Base-by-base conservation (phyloP, 768 basidiomycete genomes). In the Boletus insuetus region DNA sequence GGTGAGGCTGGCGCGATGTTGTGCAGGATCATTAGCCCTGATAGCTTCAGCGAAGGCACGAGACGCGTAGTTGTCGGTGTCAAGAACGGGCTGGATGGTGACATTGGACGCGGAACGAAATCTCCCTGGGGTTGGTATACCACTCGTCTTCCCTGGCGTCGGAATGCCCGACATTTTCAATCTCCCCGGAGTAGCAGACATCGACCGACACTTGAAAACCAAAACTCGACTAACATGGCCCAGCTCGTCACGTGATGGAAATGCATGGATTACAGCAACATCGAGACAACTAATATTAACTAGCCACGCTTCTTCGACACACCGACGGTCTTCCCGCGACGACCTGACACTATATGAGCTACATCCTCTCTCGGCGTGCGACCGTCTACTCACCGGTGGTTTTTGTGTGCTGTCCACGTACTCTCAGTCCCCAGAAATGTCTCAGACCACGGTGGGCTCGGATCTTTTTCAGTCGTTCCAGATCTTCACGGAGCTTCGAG, bases 381-480 rank as follows among this genome's bases (percentile, higher is more conserved):
- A 39, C 5, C 1, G 32, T 40, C 11, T 29, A 56, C 84, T 55
- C 64, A 87, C 94, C 94, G 51, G 96, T 98, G 51, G 96, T 98
- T 82, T 98, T 98, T 63, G 97, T 99, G 83, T 98, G 97, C 72
- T 99, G 97, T 67, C 97, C 97, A 65, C 97, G 82, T 52, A 98
- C 97, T 69, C 96, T 87, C 60, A 96, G 79, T 64, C 95, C 95
- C 89, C 93, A 91, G 82, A 81, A 91, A 72, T 94, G 92, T 72
- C 92, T 80, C 60, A 95, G 80, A 72, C 93, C 94, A 76, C 94
- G 87, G 73, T 99, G 96, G 43, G 94, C 91, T 62, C 95, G 86
- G 72, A 99, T 99, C 83, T 98, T 98, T 87, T 98, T 99, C 75
- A 99, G 76, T 53, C 97, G 82, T 81, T 99, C 97, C 59, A 99